A percentile compares a stretch with the other conserved stretches of the same genome.
These are phyloP conservation scores for Pseudogymnoascus verrucosus DNA, from an alignment of 2,329 filamentous ascomycete genomes.

Conservation along the genomic window DNA sequence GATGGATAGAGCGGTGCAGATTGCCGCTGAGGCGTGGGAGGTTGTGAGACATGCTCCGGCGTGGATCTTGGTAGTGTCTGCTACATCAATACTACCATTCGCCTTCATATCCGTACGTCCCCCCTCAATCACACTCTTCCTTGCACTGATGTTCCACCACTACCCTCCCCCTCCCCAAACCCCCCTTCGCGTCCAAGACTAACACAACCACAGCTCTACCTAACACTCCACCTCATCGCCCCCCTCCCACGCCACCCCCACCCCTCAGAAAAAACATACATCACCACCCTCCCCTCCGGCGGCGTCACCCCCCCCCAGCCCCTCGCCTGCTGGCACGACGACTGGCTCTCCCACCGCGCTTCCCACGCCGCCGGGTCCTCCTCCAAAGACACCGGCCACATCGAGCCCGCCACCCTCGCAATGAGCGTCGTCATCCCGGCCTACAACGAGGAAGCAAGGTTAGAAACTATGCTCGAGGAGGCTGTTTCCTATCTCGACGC, in stretches of 20 bases:
- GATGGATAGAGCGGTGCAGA: neutral
- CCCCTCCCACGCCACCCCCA: slow-evolving; percentile 69
- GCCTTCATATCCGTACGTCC: neutral
- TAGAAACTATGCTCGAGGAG: slow-evolving; percentile 81
- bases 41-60: neutral
- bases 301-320: slow-evolving; percentile 43
- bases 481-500: slow-evolving; percentile 78
- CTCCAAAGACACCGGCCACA: slow-evolving; percentile 41
- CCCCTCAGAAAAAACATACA: slow-evolving; percentile 77
- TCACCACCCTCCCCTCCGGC: slow-evolving; percentile 62
- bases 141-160: no score
- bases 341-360: slow-evolving; percentile 56
- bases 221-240: slow-evolving; percentile 65
- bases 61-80: neutral
- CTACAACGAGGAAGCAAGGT: slow-evolving; percentile 84
- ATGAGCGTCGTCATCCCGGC: slow-evolving; percentile 91
- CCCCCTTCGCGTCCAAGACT: neutral
- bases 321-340: slow-evolving; percentile 83
- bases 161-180: neutral
- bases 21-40: neutral
- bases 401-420: slow-evolving; percentile 71
- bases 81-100: neutral
- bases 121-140: neutral
- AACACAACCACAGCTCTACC: slow-evolving; percentile 46
- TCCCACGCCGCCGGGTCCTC: slow-evolving; percentile 31